Base-by-base conservation (phyloP, 1,284 basidiomycete species). In the Rhodotorula sp. region DNA sequence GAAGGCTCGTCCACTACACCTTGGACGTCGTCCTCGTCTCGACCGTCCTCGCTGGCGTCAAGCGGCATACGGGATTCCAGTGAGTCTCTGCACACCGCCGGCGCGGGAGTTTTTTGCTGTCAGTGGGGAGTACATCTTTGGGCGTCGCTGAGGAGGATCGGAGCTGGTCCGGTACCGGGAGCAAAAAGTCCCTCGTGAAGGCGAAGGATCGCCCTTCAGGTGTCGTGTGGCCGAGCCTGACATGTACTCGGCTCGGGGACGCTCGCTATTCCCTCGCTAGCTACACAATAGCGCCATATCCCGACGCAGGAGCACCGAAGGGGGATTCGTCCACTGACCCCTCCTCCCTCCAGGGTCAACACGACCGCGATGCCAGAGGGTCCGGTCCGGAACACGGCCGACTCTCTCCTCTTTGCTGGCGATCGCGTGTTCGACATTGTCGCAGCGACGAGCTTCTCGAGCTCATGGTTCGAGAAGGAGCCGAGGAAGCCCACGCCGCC, bases 1-100 rank as follows among this genome's bases (percentile, higher is more conserved):
- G 93, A 77, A 87, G 88, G 81, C 82, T 97, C 34, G 81, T 89
- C 55, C 95, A 97, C 82, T 93, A 91, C 79, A 86, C 89, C 56
- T 82, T 91, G 66, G 95, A 98, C 80, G 91, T 90, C 34, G 86
- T 93, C 66, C 85, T 97, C 58, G 76, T 98, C 65, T 94, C 93
- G 23, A 92, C 95, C 16, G 86, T 98, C 16, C 83, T 95, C 31
- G 95, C 95, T 49, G 95, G 95, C 49, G 89, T 99, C 76, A 90
- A 90, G 82, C 88, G 92, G 75, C 90, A 93, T 45, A 94, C 90
- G 70, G 93, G 93, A 49, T 93, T 93, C 83, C 83, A 86, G 93
- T 95, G 80, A 82, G 92, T 89, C 26, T n/a, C 54, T 16, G 23
- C 48, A 49, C 48, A 49, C 48, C 10, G 48, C 19, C 48, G 14